phyloP scores from a whole-genome alignment of 148 eudicot genomes.

The Rhododendron ovatum region DNA sequence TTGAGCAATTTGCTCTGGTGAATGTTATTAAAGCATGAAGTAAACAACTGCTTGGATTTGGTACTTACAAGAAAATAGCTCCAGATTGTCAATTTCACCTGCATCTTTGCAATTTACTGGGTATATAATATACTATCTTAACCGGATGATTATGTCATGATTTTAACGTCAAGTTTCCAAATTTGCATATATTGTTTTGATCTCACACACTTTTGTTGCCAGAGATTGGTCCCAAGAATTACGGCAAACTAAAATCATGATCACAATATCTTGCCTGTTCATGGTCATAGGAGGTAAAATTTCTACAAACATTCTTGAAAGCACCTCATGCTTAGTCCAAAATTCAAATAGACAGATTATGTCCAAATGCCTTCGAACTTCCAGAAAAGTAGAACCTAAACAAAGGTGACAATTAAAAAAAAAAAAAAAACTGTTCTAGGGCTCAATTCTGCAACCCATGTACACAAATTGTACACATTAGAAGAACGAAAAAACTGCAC shows the following conservation, averaged over 20 bases:
- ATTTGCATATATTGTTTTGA: background rate
- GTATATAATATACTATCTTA: background rate
- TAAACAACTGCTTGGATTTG: background rate
- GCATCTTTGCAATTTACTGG: background rate
- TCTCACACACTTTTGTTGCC: background rate
- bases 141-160: too few relatives aligned
- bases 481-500: background rate
- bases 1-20: constrained; percentile 22
- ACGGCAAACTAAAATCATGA: background rate
- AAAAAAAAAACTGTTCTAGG: background rate
- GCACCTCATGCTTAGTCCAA: background rate
- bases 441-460: background rate
- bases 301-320: background rate
- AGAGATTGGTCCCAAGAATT: background rate
- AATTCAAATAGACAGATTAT: background rate
- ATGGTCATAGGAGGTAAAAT: background rate
- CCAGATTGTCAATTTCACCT: background rate
- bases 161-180: too few relatives aligned
- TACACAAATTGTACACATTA: background rate
- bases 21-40: background rate
- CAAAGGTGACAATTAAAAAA: background rate
- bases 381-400: background rate
- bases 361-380: background rate
- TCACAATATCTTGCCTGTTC: background rate
- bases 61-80: background rate